Conservation (phyloP, 1,284 basidiomycete genomes). For the Flammula alnicola region DNA sequence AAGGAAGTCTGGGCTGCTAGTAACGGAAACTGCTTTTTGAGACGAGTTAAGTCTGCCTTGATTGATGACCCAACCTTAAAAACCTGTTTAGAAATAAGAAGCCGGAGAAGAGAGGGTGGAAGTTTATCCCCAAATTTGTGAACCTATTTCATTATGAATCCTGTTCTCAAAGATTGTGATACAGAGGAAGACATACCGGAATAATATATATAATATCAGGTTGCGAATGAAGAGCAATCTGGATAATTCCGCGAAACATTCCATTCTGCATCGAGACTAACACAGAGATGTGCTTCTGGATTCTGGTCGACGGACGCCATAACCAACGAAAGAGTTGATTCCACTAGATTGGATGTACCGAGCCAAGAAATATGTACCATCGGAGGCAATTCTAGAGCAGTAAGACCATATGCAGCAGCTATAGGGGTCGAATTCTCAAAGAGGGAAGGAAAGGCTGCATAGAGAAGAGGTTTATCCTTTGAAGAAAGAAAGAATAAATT, state of each 20-base stretch:
- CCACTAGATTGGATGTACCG: neutral
- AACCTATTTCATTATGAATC: neutral
- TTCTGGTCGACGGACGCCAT: conserved; percentile 1
- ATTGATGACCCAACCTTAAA: conserved; percentile 15
- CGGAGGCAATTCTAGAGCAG: too few relatives aligned
- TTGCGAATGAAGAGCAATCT: neutral
- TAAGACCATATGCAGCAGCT: too few relatives aligned
- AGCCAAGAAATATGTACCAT: too few relatives aligned
- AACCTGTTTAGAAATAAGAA: conserved; percentile 8
- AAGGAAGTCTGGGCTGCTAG: neutral
- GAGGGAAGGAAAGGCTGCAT: too few relatives aligned
- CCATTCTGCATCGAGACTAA: conserved; percentile 17
- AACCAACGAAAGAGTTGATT: conserved; percentile 1
- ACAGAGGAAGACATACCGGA: conserved; percentile 11
- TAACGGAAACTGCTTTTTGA: conserved; percentile 11
- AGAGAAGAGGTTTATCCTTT: too few relatives aligned
- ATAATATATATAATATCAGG: conserved; percentile 8
- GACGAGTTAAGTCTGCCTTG: conserved; percentile 13
- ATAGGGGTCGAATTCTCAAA: too few relatives aligned
- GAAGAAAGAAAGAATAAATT: too few relatives aligned
- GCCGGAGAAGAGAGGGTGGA: conserved; percentile 3
- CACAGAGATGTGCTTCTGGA: conserved; percentile 2
- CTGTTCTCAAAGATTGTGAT: neutral
- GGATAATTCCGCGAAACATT: conserved; percentile 3
- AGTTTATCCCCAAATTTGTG: conserved; percentile 3